Conservation (phyloP, 73 alveolate genomes). For the Paramecium sonneborni region DNA sequence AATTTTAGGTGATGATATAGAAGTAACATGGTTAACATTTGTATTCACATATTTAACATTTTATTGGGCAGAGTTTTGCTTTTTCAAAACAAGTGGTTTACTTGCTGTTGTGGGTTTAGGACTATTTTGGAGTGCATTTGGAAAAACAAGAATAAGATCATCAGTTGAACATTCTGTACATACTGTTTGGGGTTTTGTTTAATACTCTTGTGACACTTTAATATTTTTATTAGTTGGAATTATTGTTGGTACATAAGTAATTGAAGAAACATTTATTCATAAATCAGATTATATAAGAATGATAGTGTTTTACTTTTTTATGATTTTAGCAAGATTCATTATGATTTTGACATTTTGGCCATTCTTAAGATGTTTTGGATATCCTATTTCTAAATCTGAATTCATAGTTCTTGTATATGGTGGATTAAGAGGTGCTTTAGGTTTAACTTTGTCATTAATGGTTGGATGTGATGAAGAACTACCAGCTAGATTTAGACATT, state of each 20-base stretch:
- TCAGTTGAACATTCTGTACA: slow-evolving; percentile 71
- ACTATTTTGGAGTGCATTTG: slow-evolving; percentile 66
- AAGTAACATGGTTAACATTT: slow-evolving; percentile 30
- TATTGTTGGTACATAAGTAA: slow-evolving; percentile 66
- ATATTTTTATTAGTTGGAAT: slow-evolving; percentile 71
- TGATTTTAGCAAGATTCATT: slow-evolving; percentile 63
- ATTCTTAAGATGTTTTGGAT: slow-evolving; percentile 64
- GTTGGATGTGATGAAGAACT: slow-evolving; percentile 67
- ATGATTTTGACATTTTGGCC: slow-evolving; percentile 56
- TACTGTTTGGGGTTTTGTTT: slow-evolving; percentile 67
- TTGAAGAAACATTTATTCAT: slow-evolving; percentile 54
- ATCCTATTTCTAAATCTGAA: slow-evolving; percentile 63
- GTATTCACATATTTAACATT: slow-evolving; percentile 66
- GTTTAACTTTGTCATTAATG: slow-evolving; percentile 69
- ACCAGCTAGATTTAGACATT: slow-evolving; percentile 54
- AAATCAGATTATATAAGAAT: slow-evolving; percentile 67
- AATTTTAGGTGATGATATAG: slow-evolving; percentile 62
- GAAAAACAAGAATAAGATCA: slow-evolving; percentile 63
- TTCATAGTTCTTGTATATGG: slow-evolving; percentile 66
- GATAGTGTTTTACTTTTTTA: slow-evolving; percentile 68
- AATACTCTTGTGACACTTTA: slow-evolving; percentile 68
- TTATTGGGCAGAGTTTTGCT: slow-evolving; percentile 68
- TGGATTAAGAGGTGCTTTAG: slow-evolving; percentile 78
- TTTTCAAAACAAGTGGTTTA: slow-evolving; percentile 53
- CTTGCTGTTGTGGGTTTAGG: slow-evolving; percentile 74